Evolutionary conservation across 805 yeast species (phyloP).

Genomic region (Ogataea nakhonphanomensis): DNA sequence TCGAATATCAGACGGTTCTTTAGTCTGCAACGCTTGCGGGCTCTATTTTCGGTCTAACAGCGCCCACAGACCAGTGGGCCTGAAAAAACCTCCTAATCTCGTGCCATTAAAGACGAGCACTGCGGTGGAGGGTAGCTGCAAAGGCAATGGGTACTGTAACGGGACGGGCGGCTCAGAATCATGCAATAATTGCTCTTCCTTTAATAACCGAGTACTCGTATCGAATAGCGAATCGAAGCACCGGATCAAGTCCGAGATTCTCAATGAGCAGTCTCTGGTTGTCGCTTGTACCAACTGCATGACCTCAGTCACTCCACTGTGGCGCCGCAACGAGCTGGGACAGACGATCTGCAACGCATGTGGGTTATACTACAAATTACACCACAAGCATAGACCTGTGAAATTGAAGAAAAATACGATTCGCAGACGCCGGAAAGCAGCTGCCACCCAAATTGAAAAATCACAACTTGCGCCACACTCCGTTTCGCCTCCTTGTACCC

Average conservation of each 20-base stretch:
- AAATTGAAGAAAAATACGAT: conserved; percentile 70
- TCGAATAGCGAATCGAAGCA: not conserved
- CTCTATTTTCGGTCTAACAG: conserved; percentile 54
- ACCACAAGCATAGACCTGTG: conserved; percentile 74
- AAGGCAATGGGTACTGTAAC: conserved; percentile 77
- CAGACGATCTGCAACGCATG: conserved; percentile 88
- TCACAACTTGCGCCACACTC: not conserved
- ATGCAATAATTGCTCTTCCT: conserved; percentile 82
- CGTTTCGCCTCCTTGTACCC: not conserved
- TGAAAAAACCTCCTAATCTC: conserved; percentile 55
- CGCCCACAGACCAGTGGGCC: conserved; percentile 61
- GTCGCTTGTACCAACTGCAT: conserved; percentile 82
- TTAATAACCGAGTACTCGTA: conserved; percentile 56
- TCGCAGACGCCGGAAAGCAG: conserved; percentile 62
- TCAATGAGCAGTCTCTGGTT: conserved; percentile 41
- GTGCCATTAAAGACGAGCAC: conserved; percentile 39
- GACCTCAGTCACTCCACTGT: conserved; percentile 80
- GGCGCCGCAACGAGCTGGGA: conserved; percentile 82
- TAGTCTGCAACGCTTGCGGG: conserved; percentile 60
- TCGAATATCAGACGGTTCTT: conserved; percentile 52
- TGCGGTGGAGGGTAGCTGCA: conserved; percentile 50
- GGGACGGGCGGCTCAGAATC: conserved; percentile 84
- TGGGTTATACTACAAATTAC: conserved; percentile 72
- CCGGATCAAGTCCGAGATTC: conserved; percentile 2
- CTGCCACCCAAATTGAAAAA: not conserved